These are phyloP conservation scores for Fusarium verrucosum DNA, from an alignment of 2,329 filamentous ascomycete species.

Conservation along the genomic window DNA sequence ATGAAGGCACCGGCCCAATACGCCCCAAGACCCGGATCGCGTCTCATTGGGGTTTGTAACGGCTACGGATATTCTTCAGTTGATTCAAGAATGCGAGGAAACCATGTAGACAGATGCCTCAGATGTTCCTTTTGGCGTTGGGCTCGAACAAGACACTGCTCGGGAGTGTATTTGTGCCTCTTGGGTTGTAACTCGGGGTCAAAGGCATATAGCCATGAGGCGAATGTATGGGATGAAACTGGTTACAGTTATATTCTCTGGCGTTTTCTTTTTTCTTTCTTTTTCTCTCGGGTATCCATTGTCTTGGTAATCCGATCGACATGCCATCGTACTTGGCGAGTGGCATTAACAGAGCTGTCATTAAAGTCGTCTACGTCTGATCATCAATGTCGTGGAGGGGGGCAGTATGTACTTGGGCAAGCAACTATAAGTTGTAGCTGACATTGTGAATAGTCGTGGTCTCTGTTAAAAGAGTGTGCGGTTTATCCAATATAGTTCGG, in stretches of 20 bases:
- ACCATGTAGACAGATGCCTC: neutral
- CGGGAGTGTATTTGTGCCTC: neutral
- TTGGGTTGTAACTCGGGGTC: neutral
- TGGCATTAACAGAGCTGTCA: neutral
- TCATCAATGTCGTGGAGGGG: accelerated
- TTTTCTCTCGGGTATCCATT: accelerated
- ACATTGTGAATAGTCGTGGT: neutral
- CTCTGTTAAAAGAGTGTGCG: neutral
- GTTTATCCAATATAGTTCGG: accelerated
- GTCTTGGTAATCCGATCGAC: neutral
- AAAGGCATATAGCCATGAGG: neutral
- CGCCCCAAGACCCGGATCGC: neutral
- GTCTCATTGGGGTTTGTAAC: neutral
- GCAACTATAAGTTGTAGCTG: too few relatives aligned
- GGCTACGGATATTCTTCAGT: neutral
- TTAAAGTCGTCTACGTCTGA: neutral
- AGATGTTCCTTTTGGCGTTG: neutral
- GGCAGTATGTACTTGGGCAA: neutral
- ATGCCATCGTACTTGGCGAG: neutral
- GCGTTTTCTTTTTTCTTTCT: too few relatives aligned
- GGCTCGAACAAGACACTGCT: neutral
- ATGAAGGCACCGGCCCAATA: neutral
- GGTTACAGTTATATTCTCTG: neutral
- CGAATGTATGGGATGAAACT: neutral
- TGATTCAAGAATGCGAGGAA: neutral